Conservation (phyloP, 1,284 basidiomycete genomes). For the Tylopilus orsonianus region DNA sequence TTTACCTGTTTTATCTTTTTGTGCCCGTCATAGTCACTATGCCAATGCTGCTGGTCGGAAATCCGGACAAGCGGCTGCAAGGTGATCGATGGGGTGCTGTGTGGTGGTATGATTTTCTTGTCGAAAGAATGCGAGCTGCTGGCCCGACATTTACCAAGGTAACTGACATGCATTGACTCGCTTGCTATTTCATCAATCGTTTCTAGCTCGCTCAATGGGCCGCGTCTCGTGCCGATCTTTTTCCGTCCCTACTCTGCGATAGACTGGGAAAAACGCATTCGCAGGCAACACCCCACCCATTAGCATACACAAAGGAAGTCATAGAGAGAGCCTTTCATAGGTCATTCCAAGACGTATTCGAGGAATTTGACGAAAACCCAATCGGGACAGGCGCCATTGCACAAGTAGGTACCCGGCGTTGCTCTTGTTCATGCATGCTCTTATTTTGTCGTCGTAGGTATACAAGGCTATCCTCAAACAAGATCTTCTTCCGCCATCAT, state of each 20-base stretch:
- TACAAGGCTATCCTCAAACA: constrained; percentile 85
- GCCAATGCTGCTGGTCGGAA: constrained; percentile 86
- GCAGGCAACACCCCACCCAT: constrained; percentile 80
- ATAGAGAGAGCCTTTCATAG: constrained; percentile 85
- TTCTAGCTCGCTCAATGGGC: constrained; percentile 95
- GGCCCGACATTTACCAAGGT: constrained; percentile 99
- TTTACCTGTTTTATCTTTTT: constrained; percentile 84
- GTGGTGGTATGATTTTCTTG: constrained; percentile 95
- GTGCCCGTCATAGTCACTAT: constrained; percentile 82
- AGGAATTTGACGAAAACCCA: constrained; percentile 83
- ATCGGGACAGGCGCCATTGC: constrained; percentile 99
- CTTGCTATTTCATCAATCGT: constrained; percentile 12
- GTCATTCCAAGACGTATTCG: constrained; percentile 88
- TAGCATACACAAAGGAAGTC: constrained; percentile 79
- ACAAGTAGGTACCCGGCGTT: constrained; percentile 59
- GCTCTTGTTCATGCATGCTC: not conserved
- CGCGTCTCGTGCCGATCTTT: constrained; percentile 91
- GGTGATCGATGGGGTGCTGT: constrained; percentile 84
- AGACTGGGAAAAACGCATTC: constrained; percentile 89
- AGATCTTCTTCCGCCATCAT: constrained; percentile 82
- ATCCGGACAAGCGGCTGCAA: constrained; percentile 48
- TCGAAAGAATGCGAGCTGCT: constrained; percentile 88
- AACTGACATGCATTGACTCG: constrained; percentile 19
- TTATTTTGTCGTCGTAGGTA: constrained; percentile 47
- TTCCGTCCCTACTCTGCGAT: constrained; percentile 90